These are phyloP conservation scores for Colletotrichum tropicale DNA, from an alignment of 2,329 filamentous ascomycete genomes.

Conservation along the genomic window DNA sequence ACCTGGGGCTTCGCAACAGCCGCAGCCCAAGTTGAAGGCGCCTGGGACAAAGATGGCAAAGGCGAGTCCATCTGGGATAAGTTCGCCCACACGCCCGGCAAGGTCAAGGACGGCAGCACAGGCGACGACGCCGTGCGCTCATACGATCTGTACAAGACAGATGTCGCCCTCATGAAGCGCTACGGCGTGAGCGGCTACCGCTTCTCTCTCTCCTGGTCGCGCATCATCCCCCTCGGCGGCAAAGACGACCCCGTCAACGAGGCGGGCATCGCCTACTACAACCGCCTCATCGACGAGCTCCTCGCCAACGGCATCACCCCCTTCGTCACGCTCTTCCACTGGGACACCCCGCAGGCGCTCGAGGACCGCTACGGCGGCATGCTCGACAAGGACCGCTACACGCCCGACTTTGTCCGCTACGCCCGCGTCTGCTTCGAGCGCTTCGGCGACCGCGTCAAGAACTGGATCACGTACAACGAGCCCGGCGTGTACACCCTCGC, in stretches of 20 bases:
- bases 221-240: conserved; percentile 67
- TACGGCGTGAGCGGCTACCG: conserved; percentile 65
- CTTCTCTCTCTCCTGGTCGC: conserved; percentile 69
- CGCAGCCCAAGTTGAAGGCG: conserved; percentile 44
- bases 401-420: conserved; percentile 63
- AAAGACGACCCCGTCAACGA: conserved; percentile 67
- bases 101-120: conserved; percentile 42
- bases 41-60: conserved; percentile 45
- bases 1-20: conserved; percentile 46
- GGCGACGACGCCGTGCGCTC: conserved; percentile 41
- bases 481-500: conserved; percentile 36
- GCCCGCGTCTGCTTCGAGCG: conserved; percentile 62
- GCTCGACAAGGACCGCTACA: conserved; percentile 66
- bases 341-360: conserved; percentile 65
- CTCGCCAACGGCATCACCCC: conserved; percentile 61
- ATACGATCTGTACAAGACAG: conserved; percentile 50
- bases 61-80: conserved; percentile 45
- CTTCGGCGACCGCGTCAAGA: conserved; percentile 61
- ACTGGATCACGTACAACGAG: conserved; percentile 55
- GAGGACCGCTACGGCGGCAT: conserved; percentile 65
- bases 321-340: conserved; percentile 68
- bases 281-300: conserved; percentile 64
- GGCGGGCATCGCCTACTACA: conserved; percentile 63
- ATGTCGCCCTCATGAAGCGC: conserved; percentile 64
- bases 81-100: conserved; percentile 40